These are phyloP conservation scores for Vitis riparia DNA, from an alignment of 164 flowering plant genomes.

Conservation along the genomic window DNA sequence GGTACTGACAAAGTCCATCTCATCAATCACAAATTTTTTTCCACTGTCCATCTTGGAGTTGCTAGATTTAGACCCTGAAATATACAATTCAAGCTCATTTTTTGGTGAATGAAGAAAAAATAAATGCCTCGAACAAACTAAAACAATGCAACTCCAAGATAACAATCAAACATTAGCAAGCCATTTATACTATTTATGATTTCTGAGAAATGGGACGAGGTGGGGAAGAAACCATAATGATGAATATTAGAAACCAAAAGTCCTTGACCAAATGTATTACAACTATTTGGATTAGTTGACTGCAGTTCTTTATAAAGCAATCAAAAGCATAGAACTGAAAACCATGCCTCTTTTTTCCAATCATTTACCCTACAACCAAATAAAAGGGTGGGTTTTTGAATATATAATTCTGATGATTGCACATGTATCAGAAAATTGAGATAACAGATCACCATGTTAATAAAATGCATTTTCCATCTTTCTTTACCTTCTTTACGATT, in stretches of 20 bases:
- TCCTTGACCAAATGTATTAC: neutral
- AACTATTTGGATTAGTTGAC: neutral
- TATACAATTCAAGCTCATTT: slow-evolving; percentile 15
- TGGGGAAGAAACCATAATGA: no score
- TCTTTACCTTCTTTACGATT: slow-evolving; percentile 38
- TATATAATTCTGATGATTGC: neutral
- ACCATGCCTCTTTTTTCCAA: neutral
- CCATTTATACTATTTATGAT: no score
- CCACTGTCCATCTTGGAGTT: slow-evolving; percentile 10
- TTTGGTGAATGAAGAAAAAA: neutral
- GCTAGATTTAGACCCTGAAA: slow-evolving; percentile 48
- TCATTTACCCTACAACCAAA: neutral
- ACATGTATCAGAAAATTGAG: neutral
- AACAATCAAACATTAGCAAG: no score
- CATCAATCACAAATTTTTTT: slow-evolving; percentile 24
- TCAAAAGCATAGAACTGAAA: neutral
- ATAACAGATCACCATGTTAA: neutral
- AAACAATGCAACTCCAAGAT: neutral
- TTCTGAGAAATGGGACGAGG: no score
- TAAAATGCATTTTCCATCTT: neutral
- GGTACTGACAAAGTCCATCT: slow-evolving; percentile 52
- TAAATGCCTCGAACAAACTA: neutral
- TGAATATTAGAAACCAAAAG: neutral
- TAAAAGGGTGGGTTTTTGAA: neutral
- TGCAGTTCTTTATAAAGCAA: neutral